Percentiles rank a stretch among this genome's conserved stretches.
phyloP scores from a whole-genome alignment of 2,329 filamentous ascomycete genomes.

The Orbilia oligospora region DNA sequence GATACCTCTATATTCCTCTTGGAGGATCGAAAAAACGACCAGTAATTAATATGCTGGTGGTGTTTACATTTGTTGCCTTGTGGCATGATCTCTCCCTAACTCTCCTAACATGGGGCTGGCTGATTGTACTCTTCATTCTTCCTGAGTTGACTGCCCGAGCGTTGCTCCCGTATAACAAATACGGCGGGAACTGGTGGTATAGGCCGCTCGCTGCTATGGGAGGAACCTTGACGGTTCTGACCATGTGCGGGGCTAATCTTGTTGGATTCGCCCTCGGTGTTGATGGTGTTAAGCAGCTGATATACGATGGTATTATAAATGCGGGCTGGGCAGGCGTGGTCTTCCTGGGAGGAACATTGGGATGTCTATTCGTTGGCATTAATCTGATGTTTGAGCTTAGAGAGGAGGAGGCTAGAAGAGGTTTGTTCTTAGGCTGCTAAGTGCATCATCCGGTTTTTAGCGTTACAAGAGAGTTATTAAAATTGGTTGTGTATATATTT shows the following conservation, averaged over 20 bases:
- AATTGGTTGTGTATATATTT: constrained; percentile 35
- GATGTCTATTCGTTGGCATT: constrained; percentile 83
- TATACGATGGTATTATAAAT: constrained; percentile 60
- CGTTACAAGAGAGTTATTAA: not conserved
- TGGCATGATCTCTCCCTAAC: constrained; percentile 98
- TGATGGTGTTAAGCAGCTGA: constrained; percentile 79
- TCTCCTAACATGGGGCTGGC: constrained; percentile 95
- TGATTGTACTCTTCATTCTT: constrained; percentile 92
- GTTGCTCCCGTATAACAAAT: constrained; percentile 81
- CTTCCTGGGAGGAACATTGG: constrained; percentile 80
- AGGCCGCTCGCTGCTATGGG: constrained; percentile 85
- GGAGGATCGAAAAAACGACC: constrained; percentile 78
- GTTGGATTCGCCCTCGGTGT: constrained; percentile 94
- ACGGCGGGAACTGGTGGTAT: constrained; percentile 79
- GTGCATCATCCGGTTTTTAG: constrained; percentile 1
- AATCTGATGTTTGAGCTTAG: constrained; percentile 98
- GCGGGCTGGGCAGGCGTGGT: constrained; percentile 71
- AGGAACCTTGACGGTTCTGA: constrained; percentile 84
- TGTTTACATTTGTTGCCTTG: constrained; percentile 96
- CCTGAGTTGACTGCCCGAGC: constrained; percentile 83
- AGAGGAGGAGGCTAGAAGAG: constrained; percentile 84
- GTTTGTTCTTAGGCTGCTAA: constrained; percentile 71
- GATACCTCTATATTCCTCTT: constrained; percentile 93
- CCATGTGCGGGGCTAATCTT: constrained; percentile 96
- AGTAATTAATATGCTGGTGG: constrained; percentile 81